Percentiles rank a stretch among this genome's conserved stretches.
Evolutionary conservation across 305 asterid genomes (phyloP).

Genomic region (Lippia alba): DNA sequence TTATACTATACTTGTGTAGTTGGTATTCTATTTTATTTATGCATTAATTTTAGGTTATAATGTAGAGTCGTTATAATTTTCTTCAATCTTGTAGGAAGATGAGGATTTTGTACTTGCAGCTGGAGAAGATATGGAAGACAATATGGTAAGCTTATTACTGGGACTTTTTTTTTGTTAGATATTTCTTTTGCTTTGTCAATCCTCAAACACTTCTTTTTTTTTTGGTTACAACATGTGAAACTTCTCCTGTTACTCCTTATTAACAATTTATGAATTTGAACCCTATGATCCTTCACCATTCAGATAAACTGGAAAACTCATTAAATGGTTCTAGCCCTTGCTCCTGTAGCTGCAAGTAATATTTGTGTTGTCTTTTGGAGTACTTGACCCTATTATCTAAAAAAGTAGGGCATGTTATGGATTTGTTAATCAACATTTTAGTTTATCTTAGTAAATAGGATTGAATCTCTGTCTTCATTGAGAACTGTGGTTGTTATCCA

Average conservation of each 20-base stretch:
- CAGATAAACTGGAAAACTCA: slow-evolving; percentile 17
- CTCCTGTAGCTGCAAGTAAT: slow-evolving; percentile 12
- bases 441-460: slow-evolving; percentile 11
- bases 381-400: slow-evolving; percentile 7
- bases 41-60: slow-evolving; percentile 25
- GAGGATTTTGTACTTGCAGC: slow-evolving; percentile 71
- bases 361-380: background rate
- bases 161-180: slow-evolving; percentile 21
- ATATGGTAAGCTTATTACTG: slow-evolving; percentile 49
- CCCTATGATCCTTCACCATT: slow-evolving; percentile 10
- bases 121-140: slow-evolving; percentile 64
- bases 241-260: slow-evolving; percentile 11
- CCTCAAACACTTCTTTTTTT: slow-evolving; percentile 13
- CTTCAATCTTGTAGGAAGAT: slow-evolving; percentile 61
- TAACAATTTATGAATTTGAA: slow-evolving; percentile 26
- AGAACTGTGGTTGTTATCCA: slow-evolving; percentile 40
- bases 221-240: slow-evolving; percentile 7
- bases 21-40: slow-evolving; percentile 23
- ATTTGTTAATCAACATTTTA: slow-evolving; percentile 22
- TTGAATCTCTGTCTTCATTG: slow-evolving; percentile 21
- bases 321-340: slow-evolving; percentile 1
- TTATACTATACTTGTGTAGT: slow-evolving; percentile 17
- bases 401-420: slow-evolving; percentile 16
- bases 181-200: background rate
- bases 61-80: slow-evolving; percentile 25